phyloP scores from a whole-genome alignment of 306 rosid species.

The Begonia loranthoides region DNA sequence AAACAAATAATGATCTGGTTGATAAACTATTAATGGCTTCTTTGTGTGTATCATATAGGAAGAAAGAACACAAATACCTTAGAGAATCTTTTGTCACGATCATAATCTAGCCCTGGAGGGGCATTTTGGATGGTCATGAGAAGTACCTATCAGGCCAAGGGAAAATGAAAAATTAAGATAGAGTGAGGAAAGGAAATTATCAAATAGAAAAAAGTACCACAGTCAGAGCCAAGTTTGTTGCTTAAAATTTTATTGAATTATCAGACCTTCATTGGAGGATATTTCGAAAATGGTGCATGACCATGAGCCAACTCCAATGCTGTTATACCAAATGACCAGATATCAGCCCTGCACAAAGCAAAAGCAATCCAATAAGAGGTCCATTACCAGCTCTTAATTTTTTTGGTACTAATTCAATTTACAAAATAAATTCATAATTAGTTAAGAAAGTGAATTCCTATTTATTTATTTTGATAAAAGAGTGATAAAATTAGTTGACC shows the following conservation, averaged over 20 bases:
- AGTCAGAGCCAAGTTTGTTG: background rate
- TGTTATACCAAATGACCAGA: conserved; percentile 50
- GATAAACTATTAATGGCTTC: background rate
- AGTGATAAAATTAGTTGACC: too few species aligned
- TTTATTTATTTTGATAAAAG: too few species aligned
- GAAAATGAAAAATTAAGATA: background rate
- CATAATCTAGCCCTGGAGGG: conserved; percentile 99
- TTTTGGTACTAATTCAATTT: too few species aligned
- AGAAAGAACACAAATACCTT: conserved; percentile 92
- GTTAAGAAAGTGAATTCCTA: too few species aligned
- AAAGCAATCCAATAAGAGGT: background rate
- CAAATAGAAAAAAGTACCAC: background rate
- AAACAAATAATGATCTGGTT: too few species aligned
- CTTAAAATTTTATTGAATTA: conserved; percentile 1
- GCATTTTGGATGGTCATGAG: conserved; percentile 99
- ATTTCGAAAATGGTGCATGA: conserved; percentile 16
- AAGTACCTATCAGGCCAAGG: conserved; percentile 50
- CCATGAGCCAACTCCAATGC: conserved; percentile 54
- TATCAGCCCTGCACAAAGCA: conserved; percentile 40
- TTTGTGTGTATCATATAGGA: conserved; percentile 11
- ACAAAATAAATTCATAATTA: too few species aligned
- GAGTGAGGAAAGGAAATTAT: too few species aligned
- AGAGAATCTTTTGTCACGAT: conserved; percentile 90
- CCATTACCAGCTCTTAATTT: too few species aligned
- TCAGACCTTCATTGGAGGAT: conserved; percentile 47